phyloP scores from a whole-genome alignment of 768 basidiomycete species.

The Pleurotus djamor region DNA sequence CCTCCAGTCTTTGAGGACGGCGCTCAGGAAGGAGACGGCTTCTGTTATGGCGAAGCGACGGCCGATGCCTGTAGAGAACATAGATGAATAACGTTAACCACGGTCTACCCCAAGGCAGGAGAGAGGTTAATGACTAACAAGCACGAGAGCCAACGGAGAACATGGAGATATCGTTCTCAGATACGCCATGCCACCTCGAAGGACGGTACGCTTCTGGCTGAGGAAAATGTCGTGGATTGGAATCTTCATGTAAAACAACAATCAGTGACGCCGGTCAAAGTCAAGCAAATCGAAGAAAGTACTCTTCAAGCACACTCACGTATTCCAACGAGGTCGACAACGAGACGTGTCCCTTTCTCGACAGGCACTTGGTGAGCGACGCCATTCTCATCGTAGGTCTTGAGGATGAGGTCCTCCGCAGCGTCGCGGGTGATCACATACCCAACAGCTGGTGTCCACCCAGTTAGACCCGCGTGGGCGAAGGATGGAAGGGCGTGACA shows the following conservation, averaged over 20 bases:
- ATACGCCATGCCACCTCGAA: conserved; percentile 27
- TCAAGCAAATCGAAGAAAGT: no score
- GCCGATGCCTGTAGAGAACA: conserved; percentile 43
- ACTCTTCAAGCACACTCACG: no score
- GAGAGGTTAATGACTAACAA: not conserved
- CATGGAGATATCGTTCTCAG: conserved; percentile 15
- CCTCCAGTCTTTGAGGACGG: conserved; percentile 40
- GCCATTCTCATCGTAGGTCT: conserved; percentile 21
- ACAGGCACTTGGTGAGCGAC: not conserved
- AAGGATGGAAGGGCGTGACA: conserved; percentile 13
- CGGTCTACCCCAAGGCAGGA: no score
- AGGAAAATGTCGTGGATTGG: conserved; percentile 25
- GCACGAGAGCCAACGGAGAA: conserved; percentile 17
- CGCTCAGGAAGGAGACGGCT: conserved; percentile 37
- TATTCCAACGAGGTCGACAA: conserved; percentile 47
- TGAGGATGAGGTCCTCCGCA: conserved; percentile 37
- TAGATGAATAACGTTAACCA: no score
- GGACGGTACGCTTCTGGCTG: conserved; percentile 27
- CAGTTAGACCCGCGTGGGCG: not conserved
- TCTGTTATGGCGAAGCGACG: conserved; percentile 42
- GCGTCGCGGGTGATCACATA: conserved; percentile 38
- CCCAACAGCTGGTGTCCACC: conserved; percentile 27
- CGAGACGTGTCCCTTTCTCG: conserved; percentile 11
- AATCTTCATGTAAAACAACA: conserved; percentile 12
- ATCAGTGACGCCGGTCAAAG: not conserved